Evolutionary conservation across 164 flowering plant species (phyloP).

Genomic region (Santalum album): DNA sequence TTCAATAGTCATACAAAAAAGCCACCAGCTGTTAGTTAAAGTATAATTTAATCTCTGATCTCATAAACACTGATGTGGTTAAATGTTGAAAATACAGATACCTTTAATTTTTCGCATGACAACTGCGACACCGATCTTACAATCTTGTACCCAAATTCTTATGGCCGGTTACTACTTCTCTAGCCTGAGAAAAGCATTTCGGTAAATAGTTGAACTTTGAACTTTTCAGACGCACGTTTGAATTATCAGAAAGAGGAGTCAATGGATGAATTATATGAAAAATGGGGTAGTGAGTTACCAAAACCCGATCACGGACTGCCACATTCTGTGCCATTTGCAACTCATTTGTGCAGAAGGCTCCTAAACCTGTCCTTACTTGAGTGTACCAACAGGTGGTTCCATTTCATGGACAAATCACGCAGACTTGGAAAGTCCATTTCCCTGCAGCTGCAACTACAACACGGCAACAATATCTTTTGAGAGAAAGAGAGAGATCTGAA

Average conservation of each 20-base stretch:
- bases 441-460: conserved; percentile 51
- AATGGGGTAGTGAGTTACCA: conserved; percentile 15
- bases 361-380: conserved; percentile 19
- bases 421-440: conserved; percentile 95
- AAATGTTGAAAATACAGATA: too few relatives aligned
- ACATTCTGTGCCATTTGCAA: conserved; percentile 18
- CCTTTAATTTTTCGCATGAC: neutral
- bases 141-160: neutral
- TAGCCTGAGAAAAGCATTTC: neutral
- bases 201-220: neutral
- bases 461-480: too few relatives aligned
- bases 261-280: neutral
- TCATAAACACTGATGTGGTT: too few relatives aligned
- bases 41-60: too few relatives aligned
- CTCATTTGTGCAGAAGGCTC: conserved; percentile 10
- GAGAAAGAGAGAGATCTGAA: too few relatives aligned
- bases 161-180: neutral
- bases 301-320: conserved; percentile 13
- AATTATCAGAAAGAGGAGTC: neutral
- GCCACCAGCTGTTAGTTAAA: too few relatives aligned
- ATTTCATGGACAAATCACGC: conserved; percentile 54
- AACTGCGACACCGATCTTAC: neutral
- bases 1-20: too few relatives aligned
- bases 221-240: neutral
- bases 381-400: conserved; percentile 43